phyloP scores from a whole-genome alignment of 2,329 filamentous ascomycete genomes.

The Calonectria honghensis region DNA sequence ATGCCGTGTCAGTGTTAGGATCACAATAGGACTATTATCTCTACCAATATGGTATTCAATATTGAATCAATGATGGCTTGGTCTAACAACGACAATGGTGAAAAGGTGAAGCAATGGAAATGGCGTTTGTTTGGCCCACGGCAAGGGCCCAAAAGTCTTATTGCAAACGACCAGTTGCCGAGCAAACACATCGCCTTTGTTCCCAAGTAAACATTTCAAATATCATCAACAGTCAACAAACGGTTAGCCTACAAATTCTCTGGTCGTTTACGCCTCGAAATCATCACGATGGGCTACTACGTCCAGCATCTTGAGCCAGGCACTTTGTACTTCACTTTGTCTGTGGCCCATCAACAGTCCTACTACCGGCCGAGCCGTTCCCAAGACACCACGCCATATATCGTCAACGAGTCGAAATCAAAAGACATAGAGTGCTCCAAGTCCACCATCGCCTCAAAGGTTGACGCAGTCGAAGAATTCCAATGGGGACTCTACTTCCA shows the following conservation, averaged over 20 bases:
- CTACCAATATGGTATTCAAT: background rate
- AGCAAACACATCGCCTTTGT: background rate
- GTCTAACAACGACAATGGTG: background rate
- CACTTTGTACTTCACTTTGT: constrained; percentile 54
- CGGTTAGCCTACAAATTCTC: background rate
- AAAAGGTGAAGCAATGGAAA: background rate
- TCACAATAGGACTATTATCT: background rate
- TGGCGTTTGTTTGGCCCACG: background rate
- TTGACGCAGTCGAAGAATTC: constrained; percentile 56
- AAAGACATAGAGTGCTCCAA: constrained; percentile 43
- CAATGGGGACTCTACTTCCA: constrained; percentile 63
- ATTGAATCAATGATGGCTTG: background rate
- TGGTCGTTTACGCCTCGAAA: too few species aligned
- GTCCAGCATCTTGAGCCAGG: constrained; percentile 47
- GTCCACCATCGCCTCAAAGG: constrained; percentile 41
- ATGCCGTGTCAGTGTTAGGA: background rate
- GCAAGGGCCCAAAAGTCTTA: background rate
- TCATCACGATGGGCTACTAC: constrained; percentile 33
- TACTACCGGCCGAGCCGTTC: constrained; percentile 8
- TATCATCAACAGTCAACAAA: background rate
- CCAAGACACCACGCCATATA: constrained; percentile 25
- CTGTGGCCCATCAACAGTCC: constrained; percentile 43
- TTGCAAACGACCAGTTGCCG: background rate
- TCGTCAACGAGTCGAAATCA: constrained; percentile 35
- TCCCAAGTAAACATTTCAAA: background rate